Evolutionary conservation across 768 basidiomycete species (phyloP), one percentile per base, ranked within the genome.

Genomic region (Mycena pura): DNA sequence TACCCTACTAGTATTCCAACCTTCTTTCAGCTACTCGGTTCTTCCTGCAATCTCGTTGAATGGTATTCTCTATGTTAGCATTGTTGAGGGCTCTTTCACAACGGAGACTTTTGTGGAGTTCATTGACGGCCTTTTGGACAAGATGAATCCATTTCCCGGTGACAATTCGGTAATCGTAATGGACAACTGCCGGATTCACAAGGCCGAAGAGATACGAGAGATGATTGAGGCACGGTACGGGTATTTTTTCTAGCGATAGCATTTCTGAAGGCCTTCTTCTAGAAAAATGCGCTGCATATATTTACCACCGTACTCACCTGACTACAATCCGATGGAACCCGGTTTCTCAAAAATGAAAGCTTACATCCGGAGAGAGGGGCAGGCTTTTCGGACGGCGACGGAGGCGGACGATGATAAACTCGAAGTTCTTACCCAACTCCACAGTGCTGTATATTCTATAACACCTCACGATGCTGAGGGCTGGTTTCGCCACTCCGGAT

Each of bases 121-220:
- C 59, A 67, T 83, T 8, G 38, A 67, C 5, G 63, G 68, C 1
- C 58, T 81, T 0, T 70, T 81, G 1, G 68, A 70, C 34, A 25
- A 58, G 2, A 82, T 82, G 80, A 67, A 77, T 19, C 77, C 74
- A 2, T 80, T 57, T 46, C 79, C 77, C 0, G 63, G 38, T 0
- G 64, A 64, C 2, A 76, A 78, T 21, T 78, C 74, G 2, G 76
- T 80, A 2, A 51, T 79, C 21, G 66, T 80, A 1, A 76, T 80
- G 73, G 78, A 79, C 55, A 79, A 79, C 61, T 72, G 72, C 9
- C 28, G 44, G 1, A 77, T 78, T 19, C 77, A 80, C 59, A 69
- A 79, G 39, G 54, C 61, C 15, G 45, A 57, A 0, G 57, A 51
- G 0, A 57, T 81, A 2, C 54, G 40, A 0, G 71, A 74, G n/a